phyloP scores from a whole-genome alignment of 805 yeast species.

The Metschnikowia lunata region DNA sequence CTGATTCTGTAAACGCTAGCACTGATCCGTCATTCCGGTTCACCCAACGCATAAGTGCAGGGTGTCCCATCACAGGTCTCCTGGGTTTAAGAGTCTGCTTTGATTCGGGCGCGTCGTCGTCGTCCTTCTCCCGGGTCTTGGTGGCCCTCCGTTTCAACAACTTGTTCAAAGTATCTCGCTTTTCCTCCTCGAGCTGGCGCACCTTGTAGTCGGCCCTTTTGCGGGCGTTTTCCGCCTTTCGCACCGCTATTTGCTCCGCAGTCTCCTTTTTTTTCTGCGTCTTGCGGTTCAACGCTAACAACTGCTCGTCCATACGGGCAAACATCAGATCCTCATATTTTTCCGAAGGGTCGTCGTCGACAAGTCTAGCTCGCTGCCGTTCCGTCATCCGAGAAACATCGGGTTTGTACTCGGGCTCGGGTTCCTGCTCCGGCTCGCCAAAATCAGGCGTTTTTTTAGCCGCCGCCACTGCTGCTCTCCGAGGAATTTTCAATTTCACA shows the following conservation, averaged over 20 bases:
- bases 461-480: not conserved
- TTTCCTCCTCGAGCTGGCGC: constrained; percentile 84
- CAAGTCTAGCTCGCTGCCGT: constrained; percentile 48
- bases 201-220: constrained; percentile 81
- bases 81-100: constrained; percentile 28
- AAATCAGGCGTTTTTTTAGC: constrained; percentile 15
- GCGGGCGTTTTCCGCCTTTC: constrained; percentile 84
- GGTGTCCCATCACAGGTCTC: constrained; percentile 42
- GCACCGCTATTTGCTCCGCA: constrained; percentile 77
- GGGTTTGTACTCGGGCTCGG: constrained; percentile 43
- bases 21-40: constrained; percentile 19
- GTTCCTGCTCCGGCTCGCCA: constrained; percentile 42
- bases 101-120: constrained; percentile 22
- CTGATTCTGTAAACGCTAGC: constrained; percentile 6
- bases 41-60: constrained; percentile 42
- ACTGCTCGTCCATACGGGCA: constrained; percentile 27
- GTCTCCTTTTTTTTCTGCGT: constrained; percentile 56
- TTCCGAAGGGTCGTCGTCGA: constrained; percentile 24
- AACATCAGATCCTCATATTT: constrained; percentile 20
- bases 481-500: constrained; percentile 14
- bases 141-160: constrained; percentile 79
- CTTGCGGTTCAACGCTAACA: constrained; percentile 26
- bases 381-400: constrained; percentile 52
- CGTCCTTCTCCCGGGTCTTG: constrained; percentile 48
- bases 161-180: constrained; percentile 85